A percentile compares a stretch with the other conserved stretches of the same genome.
Evolutionary conservation across 2,329 filamentous ascomycete genomes (phyloP).

Genomic region (Gliomastix tumulicola): DNA sequence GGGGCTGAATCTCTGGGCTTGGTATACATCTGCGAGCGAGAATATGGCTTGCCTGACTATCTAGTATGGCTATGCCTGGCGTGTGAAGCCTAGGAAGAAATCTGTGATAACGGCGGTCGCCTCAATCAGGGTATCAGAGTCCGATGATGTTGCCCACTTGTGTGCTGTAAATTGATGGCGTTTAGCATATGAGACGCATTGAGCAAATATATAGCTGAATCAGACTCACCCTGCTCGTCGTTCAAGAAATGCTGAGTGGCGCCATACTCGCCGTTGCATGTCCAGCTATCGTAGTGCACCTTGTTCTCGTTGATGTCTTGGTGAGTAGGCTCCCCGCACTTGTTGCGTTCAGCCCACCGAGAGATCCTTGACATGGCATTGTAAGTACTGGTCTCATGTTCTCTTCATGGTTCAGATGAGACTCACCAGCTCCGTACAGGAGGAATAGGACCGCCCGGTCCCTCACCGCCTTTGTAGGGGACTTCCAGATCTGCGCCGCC

Average conservation of each 20-base stretch:
- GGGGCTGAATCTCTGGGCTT: too few species aligned
- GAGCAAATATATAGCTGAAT: too few species aligned
- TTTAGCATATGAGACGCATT: too few species aligned
- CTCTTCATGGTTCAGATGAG: neutral
- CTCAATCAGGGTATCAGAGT: constrained; percentile 33
- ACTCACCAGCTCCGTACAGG: constrained; percentile 24
- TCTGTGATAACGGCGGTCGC: constrained; percentile 34
- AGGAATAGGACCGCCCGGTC: constrained; percentile 31
- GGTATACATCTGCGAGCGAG: too few species aligned
- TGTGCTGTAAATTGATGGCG: too few species aligned
- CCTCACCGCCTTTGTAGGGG: constrained; percentile 31
- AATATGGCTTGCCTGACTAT: too few species aligned
- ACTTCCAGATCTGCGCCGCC: constrained; percentile 34
- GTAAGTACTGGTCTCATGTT: neutral
- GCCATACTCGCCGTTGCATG: constrained; percentile 24
- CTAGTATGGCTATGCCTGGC: constrained; percentile 3
- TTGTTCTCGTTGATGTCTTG: constrained; percentile 24
- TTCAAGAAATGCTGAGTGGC: constrained; percentile 36
- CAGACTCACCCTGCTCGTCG: constrained; percentile 24
- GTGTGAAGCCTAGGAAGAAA: constrained; percentile 31
- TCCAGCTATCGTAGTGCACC: constrained; percentile 35
- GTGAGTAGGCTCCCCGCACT: constrained; percentile 20
- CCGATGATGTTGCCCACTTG: too few species aligned
- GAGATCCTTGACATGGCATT: constrained; percentile 23
- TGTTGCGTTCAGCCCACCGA: constrained; percentile 32